phyloP scores from a whole-genome alignment of 306 rosid species.

The Rosa rugosa region DNA sequence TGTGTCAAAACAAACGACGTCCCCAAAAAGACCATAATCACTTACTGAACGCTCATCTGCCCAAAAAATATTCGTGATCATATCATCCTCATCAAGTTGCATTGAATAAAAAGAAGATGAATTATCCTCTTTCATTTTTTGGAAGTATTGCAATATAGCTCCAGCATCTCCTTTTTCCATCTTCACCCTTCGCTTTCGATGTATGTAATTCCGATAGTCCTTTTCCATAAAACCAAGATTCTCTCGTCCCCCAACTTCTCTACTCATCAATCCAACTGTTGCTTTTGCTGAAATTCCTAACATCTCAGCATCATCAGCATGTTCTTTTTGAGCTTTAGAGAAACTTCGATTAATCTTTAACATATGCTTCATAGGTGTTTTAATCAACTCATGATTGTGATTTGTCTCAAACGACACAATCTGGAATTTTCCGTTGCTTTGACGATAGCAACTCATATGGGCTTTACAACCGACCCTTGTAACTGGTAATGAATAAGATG shows the following conservation, averaged over 20 bases:
- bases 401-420: not conserved
- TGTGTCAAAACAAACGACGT: not conserved
- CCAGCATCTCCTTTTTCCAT: not conserved
- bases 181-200: not conserved
- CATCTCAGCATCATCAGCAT: not conserved
- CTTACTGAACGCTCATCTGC: not conserved
- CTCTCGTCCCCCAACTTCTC: not conserved
- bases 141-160: not conserved
- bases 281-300: not conserved
- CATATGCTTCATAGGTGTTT: not conserved
- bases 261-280: not conserved
- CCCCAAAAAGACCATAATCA: not conserved
- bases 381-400: not conserved
- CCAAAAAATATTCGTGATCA: constrained; percentile 7
- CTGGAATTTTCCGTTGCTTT: not conserved
- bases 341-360: not conserved
- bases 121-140: not conserved
- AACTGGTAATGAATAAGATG: not conserved
- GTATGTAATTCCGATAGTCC: too few relatives aligned
- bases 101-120: not conserved
- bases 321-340: not conserved
- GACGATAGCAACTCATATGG: not conserved
- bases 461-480: not conserved
- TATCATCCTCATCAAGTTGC: not conserved
- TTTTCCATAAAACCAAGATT: not conserved